phyloP scores from a whole-genome alignment of 305 asterid species.

The Petunia hybrid region DNA sequence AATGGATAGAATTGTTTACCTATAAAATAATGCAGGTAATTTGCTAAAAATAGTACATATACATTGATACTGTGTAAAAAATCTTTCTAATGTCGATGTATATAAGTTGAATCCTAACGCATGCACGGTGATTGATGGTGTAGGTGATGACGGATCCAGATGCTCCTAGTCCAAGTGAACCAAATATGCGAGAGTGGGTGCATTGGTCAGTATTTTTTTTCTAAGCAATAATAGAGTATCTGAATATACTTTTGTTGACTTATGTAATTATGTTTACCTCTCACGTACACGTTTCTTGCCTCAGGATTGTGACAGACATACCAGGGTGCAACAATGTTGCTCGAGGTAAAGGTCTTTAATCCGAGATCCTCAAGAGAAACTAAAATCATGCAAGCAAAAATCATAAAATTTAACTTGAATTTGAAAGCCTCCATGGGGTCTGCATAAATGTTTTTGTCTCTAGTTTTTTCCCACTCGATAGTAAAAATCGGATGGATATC shows the following conservation, averaged over 20 bases:
- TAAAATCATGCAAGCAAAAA: not conserved
- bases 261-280: not conserved
- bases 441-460: too few species aligned
- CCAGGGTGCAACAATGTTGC: conserved; percentile 62
- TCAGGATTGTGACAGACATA: conserved; percentile 80
- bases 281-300: not conserved
- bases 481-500: too few species aligned
- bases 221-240: not conserved
- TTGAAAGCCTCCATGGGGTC: too few species aligned
- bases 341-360: conserved; percentile 41
- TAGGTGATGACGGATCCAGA: conserved; percentile 84
- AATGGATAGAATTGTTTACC: not conserved
- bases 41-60: not conserved
- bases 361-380: not conserved
- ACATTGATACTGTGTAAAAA: too few species aligned
- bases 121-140: not conserved
- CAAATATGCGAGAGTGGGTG: conserved; percentile 64
- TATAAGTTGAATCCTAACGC: not conserved
- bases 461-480: too few species aligned
- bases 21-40: too few species aligned
- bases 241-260: not conserved
- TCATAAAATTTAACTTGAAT: not conserved
- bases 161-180: conserved; percentile 86
- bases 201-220: conserved; percentile 53
- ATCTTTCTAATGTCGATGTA: not conserved